A percentile compares a stretch with the other conserved stretches of the same genome.
phyloP scores from a whole-genome alignment of 2,329 filamentous ascomycete genomes.

The Clonostachys rosea region DNA sequence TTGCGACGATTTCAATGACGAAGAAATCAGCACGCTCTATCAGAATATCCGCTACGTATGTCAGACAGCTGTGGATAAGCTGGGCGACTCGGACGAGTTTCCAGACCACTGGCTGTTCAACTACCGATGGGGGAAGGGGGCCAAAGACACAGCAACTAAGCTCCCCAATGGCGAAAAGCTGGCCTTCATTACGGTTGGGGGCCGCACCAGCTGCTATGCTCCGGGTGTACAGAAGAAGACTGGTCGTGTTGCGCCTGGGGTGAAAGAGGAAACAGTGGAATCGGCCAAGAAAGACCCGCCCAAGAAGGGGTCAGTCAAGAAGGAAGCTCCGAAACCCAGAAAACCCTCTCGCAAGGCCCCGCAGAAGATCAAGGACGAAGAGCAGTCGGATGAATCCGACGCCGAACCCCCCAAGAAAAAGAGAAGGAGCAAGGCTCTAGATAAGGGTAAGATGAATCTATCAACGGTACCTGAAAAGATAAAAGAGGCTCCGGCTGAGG shows the following conservation, averaged over 20 bases:
- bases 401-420: neutral
- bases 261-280: slow-evolving; percentile 35
- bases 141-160: slow-evolving; percentile 60
- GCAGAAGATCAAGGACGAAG: slow-evolving; percentile 1
- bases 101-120: slow-evolving; percentile 86
- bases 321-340: slow-evolving; percentile 1
- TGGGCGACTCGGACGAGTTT: slow-evolving; percentile 81
- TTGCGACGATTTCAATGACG: slow-evolving; percentile 72
- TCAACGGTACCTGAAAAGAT: neutral
- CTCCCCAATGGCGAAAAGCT: slow-evolving; percentile 84
- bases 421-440: neutral
- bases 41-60: slow-evolving; percentile 74
- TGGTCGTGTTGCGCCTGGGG: slow-evolving; percentile 30
- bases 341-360: slow-evolving; percentile 9
- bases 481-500: neutral
- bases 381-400: neutral
- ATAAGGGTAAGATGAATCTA: no score
- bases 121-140: slow-evolving; percentile 86
- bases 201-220: slow-evolving; percentile 85
- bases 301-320: slow-evolving; percentile 8
- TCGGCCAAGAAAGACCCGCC: slow-evolving; percentile 14
- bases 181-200: slow-evolving; percentile 82
- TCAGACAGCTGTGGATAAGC: slow-evolving; percentile 68
- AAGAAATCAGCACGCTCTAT: slow-evolving; percentile 68
- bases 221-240: slow-evolving; percentile 82